A percentile compares a stretch with the other conserved stretches of the same genome.
Evolutionary conservation across 257 asterid species (phyloP).

Genomic region (Solanum dulcamara): DNA sequence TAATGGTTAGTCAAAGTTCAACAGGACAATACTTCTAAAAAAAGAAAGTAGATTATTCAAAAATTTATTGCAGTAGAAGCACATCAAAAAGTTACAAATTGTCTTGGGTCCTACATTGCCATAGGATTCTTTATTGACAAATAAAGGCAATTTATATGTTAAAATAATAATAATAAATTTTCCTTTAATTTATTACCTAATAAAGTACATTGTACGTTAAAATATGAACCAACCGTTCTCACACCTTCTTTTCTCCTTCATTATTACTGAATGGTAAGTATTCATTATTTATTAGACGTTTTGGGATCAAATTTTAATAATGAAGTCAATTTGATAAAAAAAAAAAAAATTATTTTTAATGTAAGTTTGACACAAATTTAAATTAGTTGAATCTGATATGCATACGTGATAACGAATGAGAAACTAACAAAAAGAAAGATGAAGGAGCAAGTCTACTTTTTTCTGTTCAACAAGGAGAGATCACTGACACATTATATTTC

Average conservation of each 20-base stretch:
- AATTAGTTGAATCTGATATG: fast-evolving
- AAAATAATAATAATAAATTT: not conserved
- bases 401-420: fast-evolving
- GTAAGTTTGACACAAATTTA: fast-evolving
- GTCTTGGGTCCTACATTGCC: not conserved
- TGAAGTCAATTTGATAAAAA: not conserved
- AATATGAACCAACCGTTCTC: not conserved
- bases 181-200: not conserved
- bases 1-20: not conserved
- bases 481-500: not conserved
- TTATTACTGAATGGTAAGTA: no score
- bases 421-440: not conserved
- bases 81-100: not conserved
- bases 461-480: not conserved
- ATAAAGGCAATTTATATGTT: not conserved
- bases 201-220: not conserved
- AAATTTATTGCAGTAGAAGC: not conserved
- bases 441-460: not conserved
- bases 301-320: not conserved
- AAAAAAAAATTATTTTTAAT: fast-evolving
- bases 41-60: not conserved
- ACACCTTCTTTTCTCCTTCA: not conserved
- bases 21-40: not conserved
- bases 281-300: not conserved
- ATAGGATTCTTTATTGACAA: not conserved